Percentiles rank a stretch among this genome's conserved stretches.
phyloP scores from a whole-genome alignment of 2,329 filamentous ascomycete species.

The Acrodontium crateriforme region DNA sequence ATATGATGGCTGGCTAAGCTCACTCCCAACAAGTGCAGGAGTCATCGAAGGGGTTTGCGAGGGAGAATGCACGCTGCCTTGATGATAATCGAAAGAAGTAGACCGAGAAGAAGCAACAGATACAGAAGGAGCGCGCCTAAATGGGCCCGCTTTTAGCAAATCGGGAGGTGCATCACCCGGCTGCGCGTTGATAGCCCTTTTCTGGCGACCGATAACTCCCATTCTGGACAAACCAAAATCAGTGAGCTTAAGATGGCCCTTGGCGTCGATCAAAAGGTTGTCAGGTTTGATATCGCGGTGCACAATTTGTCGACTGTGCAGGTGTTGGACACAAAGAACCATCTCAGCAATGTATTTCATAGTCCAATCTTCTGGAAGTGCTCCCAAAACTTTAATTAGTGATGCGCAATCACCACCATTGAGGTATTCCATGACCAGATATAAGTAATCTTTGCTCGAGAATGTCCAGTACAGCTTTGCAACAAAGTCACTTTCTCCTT shows the following conservation, averaged over 20 bases:
- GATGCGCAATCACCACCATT: slow-evolving; percentile 96
- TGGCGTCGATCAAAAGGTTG: slow-evolving; percentile 92
- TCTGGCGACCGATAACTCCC: slow-evolving; percentile 92
- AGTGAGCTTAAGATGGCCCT: slow-evolving; percentile 89
- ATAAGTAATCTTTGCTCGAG: slow-evolving; percentile 96
- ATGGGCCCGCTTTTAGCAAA: slow-evolving; percentile 80
- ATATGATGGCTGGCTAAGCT: slow-evolving; percentile 77
- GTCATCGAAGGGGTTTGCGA: slow-evolving; percentile 76
- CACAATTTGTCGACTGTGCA: slow-evolving; percentile 88
- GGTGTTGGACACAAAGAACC: slow-evolving; percentile 87
- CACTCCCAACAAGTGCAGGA: slow-evolving; percentile 53
- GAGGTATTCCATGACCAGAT: slow-evolving; percentile 97
- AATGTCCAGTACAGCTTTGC: slow-evolving; percentile 99
- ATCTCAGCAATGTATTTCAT: slow-evolving; percentile 97
- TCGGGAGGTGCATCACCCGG: slow-evolving; percentile 76
- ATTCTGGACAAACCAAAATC: slow-evolving; percentile 96
- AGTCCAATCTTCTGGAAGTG: slow-evolving; percentile 90
- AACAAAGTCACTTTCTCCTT: slow-evolving; percentile 96
- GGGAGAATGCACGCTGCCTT: slow-evolving; percentile 59
- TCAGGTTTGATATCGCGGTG: slow-evolving; percentile 95
- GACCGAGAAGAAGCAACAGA: slow-evolving; percentile 67
- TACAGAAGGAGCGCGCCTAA: slow-evolving; percentile 71
- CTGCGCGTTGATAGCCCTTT: slow-evolving; percentile 71
- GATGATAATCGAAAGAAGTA: slow-evolving; percentile 72
- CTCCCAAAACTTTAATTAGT: slow-evolving; percentile 84